A percentile compares a stretch with the other conserved stretches of the same genome.
Evolutionary conservation across 805 yeast species (phyloP).

Genomic region (Starmerella ratchasimensis): DNA sequence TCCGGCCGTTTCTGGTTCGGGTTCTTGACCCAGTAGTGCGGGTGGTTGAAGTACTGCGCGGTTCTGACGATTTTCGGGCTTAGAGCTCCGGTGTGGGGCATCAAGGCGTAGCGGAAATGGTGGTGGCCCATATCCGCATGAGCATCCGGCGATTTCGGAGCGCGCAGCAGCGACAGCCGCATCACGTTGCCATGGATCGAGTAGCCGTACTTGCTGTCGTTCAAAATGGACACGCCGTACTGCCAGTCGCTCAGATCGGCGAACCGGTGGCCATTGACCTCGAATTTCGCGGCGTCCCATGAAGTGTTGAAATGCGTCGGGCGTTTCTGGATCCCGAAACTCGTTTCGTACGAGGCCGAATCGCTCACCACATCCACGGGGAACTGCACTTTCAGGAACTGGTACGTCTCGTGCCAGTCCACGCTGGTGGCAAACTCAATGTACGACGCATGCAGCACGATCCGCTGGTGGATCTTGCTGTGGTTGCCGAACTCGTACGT

Average conservation of each 20-base stretch:
- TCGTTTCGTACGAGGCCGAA: constrained; percentile 79
- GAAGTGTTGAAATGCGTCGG: constrained; percentile 91
- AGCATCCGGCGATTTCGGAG: constrained; percentile 91
- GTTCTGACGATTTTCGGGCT: constrained; percentile 51
- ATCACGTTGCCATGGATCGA: constrained; percentile 85
- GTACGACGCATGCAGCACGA: constrained; percentile 30
- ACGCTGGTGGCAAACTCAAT: constrained; percentile 38
- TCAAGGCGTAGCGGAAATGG: constrained; percentile 64
- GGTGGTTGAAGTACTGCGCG: constrained; percentile 70
- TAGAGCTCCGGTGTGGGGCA: constrained; percentile 66
- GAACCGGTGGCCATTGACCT: constrained; percentile 86
- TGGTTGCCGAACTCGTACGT: constrained; percentile 10
- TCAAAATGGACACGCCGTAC: constrained; percentile 77
- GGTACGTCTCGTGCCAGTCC: constrained; percentile 77
- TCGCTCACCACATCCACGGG: constrained; percentile 74
- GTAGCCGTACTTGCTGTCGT: constrained; percentile 83
- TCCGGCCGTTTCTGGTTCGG: constrained; percentile 8
- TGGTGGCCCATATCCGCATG: constrained; percentile 90
- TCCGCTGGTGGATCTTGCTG: constrained; percentile 14
- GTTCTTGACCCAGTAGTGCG: constrained; percentile 17
- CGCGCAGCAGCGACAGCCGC: constrained; percentile 72
- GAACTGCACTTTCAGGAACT: constrained; percentile 87
- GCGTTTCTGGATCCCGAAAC: constrained; percentile 79
- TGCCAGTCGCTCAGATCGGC: constrained; percentile 78
- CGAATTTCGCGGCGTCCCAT: constrained; percentile 96